Evolutionary conservation across 1,284 basidiomycete species (phyloP).

Genomic region (Taiwanofungus camphoratus): DNA sequence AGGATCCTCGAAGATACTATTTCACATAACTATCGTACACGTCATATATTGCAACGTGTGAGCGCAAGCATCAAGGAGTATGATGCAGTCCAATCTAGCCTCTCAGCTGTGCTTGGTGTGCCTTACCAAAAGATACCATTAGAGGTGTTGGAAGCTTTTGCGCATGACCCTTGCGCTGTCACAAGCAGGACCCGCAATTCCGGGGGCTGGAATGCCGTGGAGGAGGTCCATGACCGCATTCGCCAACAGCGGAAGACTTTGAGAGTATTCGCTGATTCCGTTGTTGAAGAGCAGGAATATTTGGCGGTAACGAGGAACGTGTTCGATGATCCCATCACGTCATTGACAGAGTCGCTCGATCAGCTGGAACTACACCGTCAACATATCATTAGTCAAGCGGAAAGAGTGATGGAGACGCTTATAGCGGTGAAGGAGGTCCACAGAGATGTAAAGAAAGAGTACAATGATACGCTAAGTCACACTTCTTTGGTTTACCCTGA

Average conservation of each 20-base stretch:
- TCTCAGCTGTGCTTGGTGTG: conserved; percentile 43
- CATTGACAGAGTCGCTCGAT: conserved; percentile 41
- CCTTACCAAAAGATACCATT: conserved; percentile 45
- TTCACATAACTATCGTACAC: conserved; percentile 57
- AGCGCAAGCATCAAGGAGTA: conserved; percentile 57
- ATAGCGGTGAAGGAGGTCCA: conserved; percentile 48
- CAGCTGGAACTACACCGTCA: conserved; percentile 33
- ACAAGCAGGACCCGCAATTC: conserved; percentile 52
- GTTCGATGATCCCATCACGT: conserved; percentile 47
- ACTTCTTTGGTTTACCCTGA: conserved; percentile 73
- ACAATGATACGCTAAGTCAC: conserved; percentile 59
- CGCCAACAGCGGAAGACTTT: conserved; percentile 53
- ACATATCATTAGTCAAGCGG: conserved; percentile 35
- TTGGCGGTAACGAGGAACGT: conserved; percentile 33
- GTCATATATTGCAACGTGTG: conserved; percentile 60
- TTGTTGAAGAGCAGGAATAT: conserved; percentile 4
- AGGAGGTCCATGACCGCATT: conserved; percentile 62
- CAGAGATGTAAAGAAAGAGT: conserved; percentile 50
- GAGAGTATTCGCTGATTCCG: conserved; percentile 32
- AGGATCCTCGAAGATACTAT: conserved; percentile 55
- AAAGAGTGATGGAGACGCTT: conserved; percentile 43
- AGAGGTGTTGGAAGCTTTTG: conserved; percentile 65
- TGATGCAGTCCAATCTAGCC: conserved; percentile 46
- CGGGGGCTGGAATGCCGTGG: conserved; percentile 61
- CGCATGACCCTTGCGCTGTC: conserved; percentile 69